Evolutionary conservation across 345 rosid genomes (phyloP), one percentile per base, ranked within the genome.

Genomic region (Populus simonii): DNA sequence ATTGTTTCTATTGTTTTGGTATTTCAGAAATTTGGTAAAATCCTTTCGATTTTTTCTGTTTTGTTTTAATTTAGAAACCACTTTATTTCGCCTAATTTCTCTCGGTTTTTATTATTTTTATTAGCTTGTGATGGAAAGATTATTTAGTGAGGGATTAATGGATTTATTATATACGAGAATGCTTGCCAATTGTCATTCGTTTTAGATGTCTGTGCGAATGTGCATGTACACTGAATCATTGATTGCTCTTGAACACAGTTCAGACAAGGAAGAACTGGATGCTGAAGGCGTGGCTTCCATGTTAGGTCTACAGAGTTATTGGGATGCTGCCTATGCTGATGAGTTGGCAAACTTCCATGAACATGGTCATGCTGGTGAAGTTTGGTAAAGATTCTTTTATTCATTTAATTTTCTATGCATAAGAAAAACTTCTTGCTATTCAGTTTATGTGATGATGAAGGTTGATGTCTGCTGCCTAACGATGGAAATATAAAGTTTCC

Each of bases 321-420:
- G 99, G 99, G 89, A 96, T 84, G 80, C 94, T 68, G 97, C 99
- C 8, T 96, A 93, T 80, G 92, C 96, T 0, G 98, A 90, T 77
- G 99, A 96, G 88, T 86, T 96, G 78, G 78, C 93, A 5, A 95
- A 92, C 77, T 95, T 93, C 77, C 88, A 86, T 75, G 98, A 92
- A 83, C 99, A 93, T 82, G 99, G 99, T 66, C 99, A 89, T 77
- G 76, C 86, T 17, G 99, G 99, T 68, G 99, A 96, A 93, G 91
- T 93, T 82, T 96, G 99, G 99, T 96, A 80, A 78, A 76, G 12
- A 31, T 72, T 74, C 25, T 7, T 33, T 73, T 59, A 18, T 71
- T 36, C 53, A 23, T 66, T 36, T 75, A 11, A 38, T 33, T 41
- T 47, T 69, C 29, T 33, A 7, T 29, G 5, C 17, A 29, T 9